Evolutionary conservation across 2,329 filamentous ascomycete species (phyloP), one percentile per base, ranked within the genome.

Genomic region (Ramichloridium luteum): DNA sequence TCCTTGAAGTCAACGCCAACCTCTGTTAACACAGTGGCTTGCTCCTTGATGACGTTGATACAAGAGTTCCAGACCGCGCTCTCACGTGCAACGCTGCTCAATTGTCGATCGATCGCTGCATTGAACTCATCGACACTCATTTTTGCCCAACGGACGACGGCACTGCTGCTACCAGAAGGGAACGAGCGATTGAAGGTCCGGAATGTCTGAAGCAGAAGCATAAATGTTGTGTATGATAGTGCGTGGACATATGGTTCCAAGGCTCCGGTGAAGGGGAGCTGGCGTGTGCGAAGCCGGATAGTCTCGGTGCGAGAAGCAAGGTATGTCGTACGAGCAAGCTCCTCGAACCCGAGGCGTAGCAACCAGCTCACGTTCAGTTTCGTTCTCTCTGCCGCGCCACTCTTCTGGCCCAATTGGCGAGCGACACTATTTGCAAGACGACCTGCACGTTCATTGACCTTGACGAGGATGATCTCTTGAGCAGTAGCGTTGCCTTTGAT

Each of bases 61-160:
- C 90, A 96, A 49, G 81, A 72, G 32, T 70, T 71, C 82, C 84
- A 94, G 1, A 82, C 70, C 27, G 74, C 68, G 10, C 79, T 78
- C n/a, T 71, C 76, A 30, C 67, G 70, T 38, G 92, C 79, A 2
- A 90, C 80, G 51, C 81, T 85, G 58, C 84, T 92, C 39, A 98
- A 64, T 59, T 96, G 90, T 37, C 88, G 68, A 20, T 70, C 74
- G 22, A 98, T 65, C 30, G 90, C 75, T 27, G 68, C 68, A 49
- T 94, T 96, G 64, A 96, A 96, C 2, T 76, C 76, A 47, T 94
- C 86, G 2, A 96, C 75, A 53, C 93, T 77, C 47, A 90, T 80
- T 58, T 94, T 96, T n/a, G 85, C 86, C 90, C 90, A 98, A 53
- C 88, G 92, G 48, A 98, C 88, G 47, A 85, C 93, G 1, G 86